Percentiles rank a stretch among this genome's conserved stretches.
Conservation (phyloP, 2,329 filamentous ascomycete species). For the Cryoendolithus antarcticus region DNA sequence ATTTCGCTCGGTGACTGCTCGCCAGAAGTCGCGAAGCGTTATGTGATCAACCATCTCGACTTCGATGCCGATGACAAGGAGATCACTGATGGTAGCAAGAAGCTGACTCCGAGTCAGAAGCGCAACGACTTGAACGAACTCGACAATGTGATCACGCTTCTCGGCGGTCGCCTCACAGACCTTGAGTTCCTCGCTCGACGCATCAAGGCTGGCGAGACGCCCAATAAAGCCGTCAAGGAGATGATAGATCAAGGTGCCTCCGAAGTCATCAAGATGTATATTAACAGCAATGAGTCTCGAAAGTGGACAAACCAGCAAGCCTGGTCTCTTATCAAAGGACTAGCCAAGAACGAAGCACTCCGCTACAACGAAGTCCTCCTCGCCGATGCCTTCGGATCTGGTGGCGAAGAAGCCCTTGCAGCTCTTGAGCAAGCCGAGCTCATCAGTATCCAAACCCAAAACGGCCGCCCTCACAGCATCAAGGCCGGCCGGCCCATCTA, state of each 20-base stretch:
- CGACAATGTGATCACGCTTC: constrained; percentile 64
- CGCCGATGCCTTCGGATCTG: constrained; percentile 57
- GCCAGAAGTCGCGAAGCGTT: constrained; percentile 71
- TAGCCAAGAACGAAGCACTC: constrained; percentile 56
- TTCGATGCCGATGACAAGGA: constrained; percentile 28
- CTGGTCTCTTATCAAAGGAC: constrained; percentile 72
- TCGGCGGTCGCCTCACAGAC: constrained; percentile 89
- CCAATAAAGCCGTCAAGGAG: constrained; percentile 66
- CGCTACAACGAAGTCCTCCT: constrained; percentile 80
- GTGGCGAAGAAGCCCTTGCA: constrained; percentile 64
- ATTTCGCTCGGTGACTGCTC: constrained; percentile 78
- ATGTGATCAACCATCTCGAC: constrained; percentile 72
- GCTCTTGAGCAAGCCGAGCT: constrained; percentile 76
- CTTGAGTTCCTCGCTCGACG: constrained; percentile 87
- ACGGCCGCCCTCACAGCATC: constrained; percentile 67
- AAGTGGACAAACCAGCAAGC: constrained; percentile 78
- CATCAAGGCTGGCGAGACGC: constrained; percentile 75
- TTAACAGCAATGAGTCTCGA: constrained; percentile 46
- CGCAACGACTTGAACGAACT: constrained; percentile 55
- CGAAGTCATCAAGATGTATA: constrained; percentile 87
- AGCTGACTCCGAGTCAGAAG: constrained; percentile 34
- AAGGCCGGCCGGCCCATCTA: constrained; percentile 78
- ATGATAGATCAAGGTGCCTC: constrained; percentile 82
- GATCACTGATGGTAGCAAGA: constrained; percentile 28
- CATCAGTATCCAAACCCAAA: constrained; percentile 59